phyloP scores from a whole-genome alignment of 1,284 basidiomycete species.

The Chalciporus sp. region DNA sequence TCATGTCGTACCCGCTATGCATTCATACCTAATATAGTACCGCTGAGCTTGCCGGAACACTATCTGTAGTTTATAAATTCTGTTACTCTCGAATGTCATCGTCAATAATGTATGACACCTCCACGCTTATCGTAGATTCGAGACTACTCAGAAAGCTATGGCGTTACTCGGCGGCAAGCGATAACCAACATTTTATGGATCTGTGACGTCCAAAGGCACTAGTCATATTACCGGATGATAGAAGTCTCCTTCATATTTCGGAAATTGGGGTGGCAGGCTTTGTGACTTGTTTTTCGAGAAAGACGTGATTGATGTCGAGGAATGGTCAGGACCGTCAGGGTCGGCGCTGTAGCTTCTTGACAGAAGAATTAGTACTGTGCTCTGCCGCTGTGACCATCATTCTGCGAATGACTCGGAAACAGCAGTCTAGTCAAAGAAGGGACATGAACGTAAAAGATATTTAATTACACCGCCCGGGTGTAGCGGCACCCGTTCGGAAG shows the following conservation, averaged over 20 bases:
- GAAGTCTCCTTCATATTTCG: slow-evolving; percentile 10
- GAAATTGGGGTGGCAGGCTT: slow-evolving; percentile 19
- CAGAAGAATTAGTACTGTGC: no score
- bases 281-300: background rate
- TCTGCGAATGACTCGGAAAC: no score
- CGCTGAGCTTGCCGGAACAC: slow-evolving; percentile 9
- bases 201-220: no score
- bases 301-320: background rate
- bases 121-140: background rate
- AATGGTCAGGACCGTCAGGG: background rate
- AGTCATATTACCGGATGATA: background rate
- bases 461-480: no score
- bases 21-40: slow-evolving; percentile 26
- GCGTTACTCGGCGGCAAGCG: background rate
- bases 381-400: no score
- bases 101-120: slow-evolving; percentile 20
- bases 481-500: no score
- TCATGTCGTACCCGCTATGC: slow-evolving; percentile 4
- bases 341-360: background rate
- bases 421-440: no score
- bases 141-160: background rate
- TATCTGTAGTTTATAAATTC: slow-evolving; percentile 16
- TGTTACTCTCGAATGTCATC: slow-evolving; percentile 11
- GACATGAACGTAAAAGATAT: no score
- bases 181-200: background rate